Percentiles rank a stretch among this genome's conserved stretches.
Evolutionary conservation across 176 grass and related monocot species (phyloP).

Genomic region (Tillandsia fasciculata): DNA sequence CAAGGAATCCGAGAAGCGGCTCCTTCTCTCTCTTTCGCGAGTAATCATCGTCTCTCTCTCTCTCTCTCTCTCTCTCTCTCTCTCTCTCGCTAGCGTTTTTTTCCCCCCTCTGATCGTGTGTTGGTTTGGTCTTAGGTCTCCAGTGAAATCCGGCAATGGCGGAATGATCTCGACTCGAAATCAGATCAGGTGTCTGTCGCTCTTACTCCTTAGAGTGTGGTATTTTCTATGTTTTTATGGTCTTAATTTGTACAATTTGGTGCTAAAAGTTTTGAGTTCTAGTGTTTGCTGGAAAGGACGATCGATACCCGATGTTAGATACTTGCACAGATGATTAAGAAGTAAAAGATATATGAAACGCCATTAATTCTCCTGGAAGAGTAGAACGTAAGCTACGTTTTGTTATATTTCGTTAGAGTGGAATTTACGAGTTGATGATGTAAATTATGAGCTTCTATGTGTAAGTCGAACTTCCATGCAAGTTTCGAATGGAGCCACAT

Average conservation of each 20-base stretch:
- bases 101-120: background rate
- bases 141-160: constrained; percentile 10
- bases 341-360: no score
- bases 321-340: background rate
- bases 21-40: constrained; percentile 42
- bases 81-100: background rate
- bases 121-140: background rate
- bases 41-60: constrained; percentile 14
- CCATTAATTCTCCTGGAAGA: no score
- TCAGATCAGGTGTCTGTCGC: background rate
- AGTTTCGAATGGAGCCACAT: no score
- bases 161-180: background rate
- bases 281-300: background rate
- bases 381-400: no score
- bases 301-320: background rate
- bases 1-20: constrained; percentile 42
- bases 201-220: background rate
- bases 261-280: background rate
- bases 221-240: background rate
- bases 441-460: no score
- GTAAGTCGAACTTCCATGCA: no score
- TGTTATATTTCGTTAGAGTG: no score
- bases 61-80: background rate
- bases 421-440: no score
- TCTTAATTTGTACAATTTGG: background rate